Base-by-base conservation (phyloP, 352 stramenopile species). In the Phytophthora foliorum region DNA sequence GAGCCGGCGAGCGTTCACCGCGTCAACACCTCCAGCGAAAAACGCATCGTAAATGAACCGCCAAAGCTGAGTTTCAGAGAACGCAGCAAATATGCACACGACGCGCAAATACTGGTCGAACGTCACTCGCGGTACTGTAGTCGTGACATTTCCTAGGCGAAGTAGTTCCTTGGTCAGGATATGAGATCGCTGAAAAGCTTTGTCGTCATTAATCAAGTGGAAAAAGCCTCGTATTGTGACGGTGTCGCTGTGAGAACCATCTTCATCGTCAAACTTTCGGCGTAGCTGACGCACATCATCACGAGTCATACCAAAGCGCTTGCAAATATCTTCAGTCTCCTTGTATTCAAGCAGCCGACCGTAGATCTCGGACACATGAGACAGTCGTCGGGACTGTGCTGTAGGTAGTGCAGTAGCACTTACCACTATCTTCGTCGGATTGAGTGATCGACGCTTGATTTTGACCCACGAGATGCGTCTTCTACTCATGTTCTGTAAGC, bases 11-110 rank as follows among this genome's bases (percentile, higher is more conserved):
- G 88, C 75, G 16, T 82, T 81, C 13, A 58, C 38, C 8, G 32
- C 17, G 57, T 75, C 39, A 71, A 68, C 29, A 55, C 66, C 63
- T 49, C 57, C 76, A 52, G 74, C 53, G 4, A 67, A 82, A 54
- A 84, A 88, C 6, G 80, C 67, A 32, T 84, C 59, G 56, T 83
- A 90, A 65, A 89, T 81, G 56, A 89, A 92, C n/a, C 75, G 74
- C 53, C 86, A 74, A 25, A 90, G 27, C 36, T 92, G 57, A 1
- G 65, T 44, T 34, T 89, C 73, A 6, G 68, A 79, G 27, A 88
- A 85, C 1, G 74, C 62, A 2, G 81, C 66, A 39, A 92, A 90
- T 5, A 70, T 81, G 32, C 74, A 83, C 29, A 89, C 56, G n/a
- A 80, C 70, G 0, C 49, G 60, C 24, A 92, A 32, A 57, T 77